Evolutionary conservation across 306 rosid species (phyloP), one percentile per base, ranked within the genome.

Genomic region (Lotus japonicus): DNA sequence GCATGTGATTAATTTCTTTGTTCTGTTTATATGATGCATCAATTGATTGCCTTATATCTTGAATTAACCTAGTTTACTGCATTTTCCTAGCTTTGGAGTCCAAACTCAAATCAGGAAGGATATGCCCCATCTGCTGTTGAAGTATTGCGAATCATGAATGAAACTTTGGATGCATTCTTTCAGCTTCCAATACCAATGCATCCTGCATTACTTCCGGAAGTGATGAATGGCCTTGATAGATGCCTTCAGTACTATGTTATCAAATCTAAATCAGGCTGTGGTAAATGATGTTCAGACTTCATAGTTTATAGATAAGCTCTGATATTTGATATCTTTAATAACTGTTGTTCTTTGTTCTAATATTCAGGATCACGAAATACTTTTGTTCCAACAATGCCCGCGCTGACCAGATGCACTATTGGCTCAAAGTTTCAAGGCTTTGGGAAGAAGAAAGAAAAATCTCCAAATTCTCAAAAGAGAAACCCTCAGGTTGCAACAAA

Each of bases 161-260:
- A 94, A 81, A 94, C 92, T 66, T 70, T 94, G 86, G 97, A 84
- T 66, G 96, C 99, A 63, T 94, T 80, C 77, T 94, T 94, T 84
- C 92, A 77, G 84, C 90, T 94, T 79, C 99, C 99, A 31, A 94
- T 94, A 79, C 90, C 92, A 1, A 88, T 88, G 97, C 99, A 94
- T 84, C 99, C 99, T 68, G 90, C 87, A 7, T 54, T 90, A 74
- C 99, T 94, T 82, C 97, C 99, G 33, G 97, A 94, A 72, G 81
- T 94, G 88, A 85, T 94, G 84, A 68, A 76, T 41, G 97, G 95
- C 81, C 92, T 94, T 33, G 99, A 94, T 73, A 86, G 90, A 79
- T 86, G 90, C 88, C 95, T 94, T 79, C 97, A 90, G 66, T 87
- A 88, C 68, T 90, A 94, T 39, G 73, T 81, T 71, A 56, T 71